A percentile compares a stretch with the other conserved stretches of the same genome.
Conservation (phyloP, 257 asterid genomes). For the Mitragyna speciosa region DNA sequence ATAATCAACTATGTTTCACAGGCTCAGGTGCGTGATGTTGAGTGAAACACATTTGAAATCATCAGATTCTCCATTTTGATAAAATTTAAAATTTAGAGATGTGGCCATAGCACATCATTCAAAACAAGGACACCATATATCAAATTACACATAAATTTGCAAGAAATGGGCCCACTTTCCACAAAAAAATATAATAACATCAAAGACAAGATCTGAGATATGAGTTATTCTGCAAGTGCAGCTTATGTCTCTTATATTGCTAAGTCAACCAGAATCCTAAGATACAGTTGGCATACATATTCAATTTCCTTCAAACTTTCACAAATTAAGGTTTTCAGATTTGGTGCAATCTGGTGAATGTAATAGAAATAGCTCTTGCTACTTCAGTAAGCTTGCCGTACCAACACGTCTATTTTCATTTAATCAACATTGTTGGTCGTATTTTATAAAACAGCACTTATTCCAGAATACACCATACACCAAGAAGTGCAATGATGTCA, state of each 20-base stretch:
- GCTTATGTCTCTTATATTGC: background rate
- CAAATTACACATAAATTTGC: background rate
- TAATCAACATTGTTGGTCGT: background rate
- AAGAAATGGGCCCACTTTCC: background rate
- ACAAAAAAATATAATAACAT: no score
- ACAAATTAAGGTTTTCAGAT: background rate
- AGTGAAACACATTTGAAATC: background rate
- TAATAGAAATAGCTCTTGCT: background rate
- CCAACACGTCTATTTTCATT: background rate
- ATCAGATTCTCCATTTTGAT: background rate
- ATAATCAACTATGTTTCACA: background rate
- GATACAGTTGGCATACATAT: background rate
- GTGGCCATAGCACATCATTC: background rate
- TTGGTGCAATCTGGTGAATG: background rate
- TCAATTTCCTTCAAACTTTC: background rate
- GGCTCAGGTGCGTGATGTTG: background rate
- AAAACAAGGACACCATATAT: no score
- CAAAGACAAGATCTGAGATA: background rate
- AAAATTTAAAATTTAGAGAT: no score
- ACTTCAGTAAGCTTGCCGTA: background rate
- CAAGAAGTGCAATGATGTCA: background rate
- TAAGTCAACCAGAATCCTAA: background rate
- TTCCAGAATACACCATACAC: background rate
- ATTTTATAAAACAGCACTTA: background rate
- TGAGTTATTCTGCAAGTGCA: background rate